A percentile compares a stretch with the other conserved stretches of the same genome.
phyloP scores from a whole-genome alignment of 2,329 filamentous ascomycete species.

The Scytalidium lignicola region DNA sequence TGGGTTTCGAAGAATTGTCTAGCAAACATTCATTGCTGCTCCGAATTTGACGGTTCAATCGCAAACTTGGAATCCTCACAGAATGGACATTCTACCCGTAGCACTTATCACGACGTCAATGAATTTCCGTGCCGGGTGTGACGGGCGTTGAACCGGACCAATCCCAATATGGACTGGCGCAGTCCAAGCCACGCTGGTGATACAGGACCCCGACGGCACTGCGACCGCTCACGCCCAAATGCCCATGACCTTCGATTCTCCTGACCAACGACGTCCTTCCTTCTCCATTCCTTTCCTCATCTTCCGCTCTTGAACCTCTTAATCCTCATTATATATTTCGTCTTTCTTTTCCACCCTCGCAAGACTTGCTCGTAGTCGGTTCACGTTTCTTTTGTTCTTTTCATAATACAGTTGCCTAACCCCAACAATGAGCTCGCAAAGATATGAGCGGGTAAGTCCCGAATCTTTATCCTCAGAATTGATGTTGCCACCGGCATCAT shows the following conservation, averaged over 20 bases:
- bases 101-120: too few relatives aligned
- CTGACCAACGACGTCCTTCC: neutral
- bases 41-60: too few relatives aligned
- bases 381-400: slow-evolving; percentile 18
- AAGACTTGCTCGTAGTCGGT: slow-evolving; percentile 8
- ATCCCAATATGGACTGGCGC: neutral
- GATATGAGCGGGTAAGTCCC: slow-evolving; percentile 52
- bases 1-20: neutral
- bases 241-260: neutral
- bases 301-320: neutral
- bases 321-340: neutral
- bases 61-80: neutral
- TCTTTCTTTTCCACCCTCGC: slow-evolving; percentile 13
- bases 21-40: neutral
- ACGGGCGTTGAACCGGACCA: neutral
- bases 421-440: slow-evolving; percentile 27
- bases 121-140: neutral
- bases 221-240: neutral
- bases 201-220: neutral
- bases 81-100: neutral
- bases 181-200: neutral
- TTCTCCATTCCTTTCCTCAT: too few relatives aligned
- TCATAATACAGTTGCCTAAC: slow-evolving; percentile 6
- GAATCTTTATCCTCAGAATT: slow-evolving; percentile 2
- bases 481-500: neutral